Base-by-base conservation (phyloP, 1,284 basidiomycete species). In the Tetrapyrgos nigripes region DNA sequence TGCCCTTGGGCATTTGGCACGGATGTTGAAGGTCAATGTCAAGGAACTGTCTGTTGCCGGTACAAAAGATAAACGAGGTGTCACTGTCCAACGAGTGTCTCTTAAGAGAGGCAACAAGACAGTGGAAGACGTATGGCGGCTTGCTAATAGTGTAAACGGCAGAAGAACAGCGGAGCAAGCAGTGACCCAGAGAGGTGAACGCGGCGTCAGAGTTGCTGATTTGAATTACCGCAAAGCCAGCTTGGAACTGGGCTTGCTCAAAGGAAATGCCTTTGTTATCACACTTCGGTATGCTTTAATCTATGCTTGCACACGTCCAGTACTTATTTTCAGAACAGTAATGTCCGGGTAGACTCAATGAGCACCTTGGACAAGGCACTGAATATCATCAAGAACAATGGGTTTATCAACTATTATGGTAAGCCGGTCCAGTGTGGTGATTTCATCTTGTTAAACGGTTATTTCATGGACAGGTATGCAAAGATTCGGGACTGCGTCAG, bases 371-470 rank as follows among this genome's bases (percentile, higher is more conserved):
- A 94, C 64, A 80, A 81, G 57, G 90, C 92, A 0, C 84, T 99
- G 82, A 79, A 83, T n/a, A 89, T 86, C 2, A 83, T 99, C 55
- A 92, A 94, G 72, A 78, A 83, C 49, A 87, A 86, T 55, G 97
- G 97, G 0, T 98, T 98, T 74, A 93, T 99, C 73, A 99, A 99
- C 73, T 99, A 98, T 71, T 99, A 97, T 71, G 97, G 94, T 92
- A 76, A 46, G 70, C 58, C 26, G 23, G 19, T 37, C 55, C 13
- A 27, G 19, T 40, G 4, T 27, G 26, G 4, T 27, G 26, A 26
- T 23, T 37, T 27, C 47, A 21, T 5, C n/a, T 40, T 23, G n/a
- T 14, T 46, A 19, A 27, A 40, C 19, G 29, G 58, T 26, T 19
- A 53, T 28, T 28, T 40, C 56, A 11, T 53, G 57, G 44, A 24